phyloP scores from a whole-genome alignment of 2,329 filamentous ascomycete species.

The Fusarium multiceps region DNA sequence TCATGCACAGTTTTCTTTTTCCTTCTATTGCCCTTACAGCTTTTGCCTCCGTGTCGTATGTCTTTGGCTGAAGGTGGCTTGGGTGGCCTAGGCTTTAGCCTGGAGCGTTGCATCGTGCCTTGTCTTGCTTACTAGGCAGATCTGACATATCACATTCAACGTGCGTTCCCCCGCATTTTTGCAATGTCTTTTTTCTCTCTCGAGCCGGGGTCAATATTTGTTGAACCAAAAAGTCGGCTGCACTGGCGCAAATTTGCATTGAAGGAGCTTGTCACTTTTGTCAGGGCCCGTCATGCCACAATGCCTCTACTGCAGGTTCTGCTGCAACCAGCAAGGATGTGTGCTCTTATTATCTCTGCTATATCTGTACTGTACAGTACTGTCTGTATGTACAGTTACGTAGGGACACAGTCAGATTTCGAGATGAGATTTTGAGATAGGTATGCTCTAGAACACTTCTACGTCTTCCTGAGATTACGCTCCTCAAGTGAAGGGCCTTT shows the following conservation, averaged over 20 bases:
- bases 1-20: constrained; percentile 2
- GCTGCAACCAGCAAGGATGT: constrained; percentile 25
- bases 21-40: background rate
- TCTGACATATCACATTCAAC: constrained; percentile 40
- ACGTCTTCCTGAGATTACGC: constrained; percentile 1
- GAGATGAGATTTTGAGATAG: background rate
- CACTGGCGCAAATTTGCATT: constrained; percentile 18
- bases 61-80: constrained; percentile 8
- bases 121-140: constrained; percentile 37
- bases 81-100: constrained; percentile 17
- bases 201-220: constrained; percentile 15
- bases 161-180: constrained; percentile 43
- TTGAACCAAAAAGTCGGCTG: constrained; percentile 24
- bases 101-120: constrained; percentile 40
- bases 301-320: constrained; percentile 41
- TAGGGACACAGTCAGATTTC: constrained; percentile 24
- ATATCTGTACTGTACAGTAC: background rate
- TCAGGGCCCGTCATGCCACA: constrained; percentile 25
- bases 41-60: constrained; percentile 14
- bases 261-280: constrained; percentile 23
- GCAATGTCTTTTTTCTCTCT: constrained; percentile 1
- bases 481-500: constrained; percentile 18
- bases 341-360: constrained; percentile 8
- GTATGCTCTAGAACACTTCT: background rate
- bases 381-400: constrained; percentile 5